Percentiles rank a stretch among this genome's conserved stretches.
Evolutionary conservation across 192 early-diverging fungal species (phyloP).

Genomic region (Podila clonocystis): DNA sequence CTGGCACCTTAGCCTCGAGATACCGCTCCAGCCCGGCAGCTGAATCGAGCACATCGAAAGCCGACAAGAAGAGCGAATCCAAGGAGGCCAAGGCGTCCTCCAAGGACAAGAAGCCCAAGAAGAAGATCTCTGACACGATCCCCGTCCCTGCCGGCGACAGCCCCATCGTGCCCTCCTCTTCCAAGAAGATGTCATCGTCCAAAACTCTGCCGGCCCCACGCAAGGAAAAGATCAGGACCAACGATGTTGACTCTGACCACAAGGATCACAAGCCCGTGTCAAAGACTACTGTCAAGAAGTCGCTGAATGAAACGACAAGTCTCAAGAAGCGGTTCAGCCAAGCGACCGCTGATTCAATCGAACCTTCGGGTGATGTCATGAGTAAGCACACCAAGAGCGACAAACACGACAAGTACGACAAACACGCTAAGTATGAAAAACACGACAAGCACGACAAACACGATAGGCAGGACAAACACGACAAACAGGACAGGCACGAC

Average conservation of each 20-base stretch:
- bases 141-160: background rate
- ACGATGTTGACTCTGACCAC: background rate
- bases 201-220: background rate
- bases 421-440: background rate
- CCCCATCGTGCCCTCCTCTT: background rate
- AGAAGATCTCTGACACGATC: background rate
- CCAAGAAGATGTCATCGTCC: background rate
- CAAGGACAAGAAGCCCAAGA: background rate
- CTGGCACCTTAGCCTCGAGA: too few species aligned
- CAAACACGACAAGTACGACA: background rate
- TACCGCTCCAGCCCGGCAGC: too few species aligned
- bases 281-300: background rate
- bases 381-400: background rate
- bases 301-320: background rate
- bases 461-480: background rate
- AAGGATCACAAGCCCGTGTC: background rate
- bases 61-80: background rate
- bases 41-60: background rate
- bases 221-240: background rate
- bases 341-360: background rate
- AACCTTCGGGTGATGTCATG: background rate
- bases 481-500: background rate
- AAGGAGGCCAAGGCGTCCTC: background rate
- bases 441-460: background rate
- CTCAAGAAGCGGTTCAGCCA: constrained; percentile 37